Base-by-base conservation (phyloP, 1,284 basidiomycete genomes). In the Ceratobasidium theobromae region DNA sequence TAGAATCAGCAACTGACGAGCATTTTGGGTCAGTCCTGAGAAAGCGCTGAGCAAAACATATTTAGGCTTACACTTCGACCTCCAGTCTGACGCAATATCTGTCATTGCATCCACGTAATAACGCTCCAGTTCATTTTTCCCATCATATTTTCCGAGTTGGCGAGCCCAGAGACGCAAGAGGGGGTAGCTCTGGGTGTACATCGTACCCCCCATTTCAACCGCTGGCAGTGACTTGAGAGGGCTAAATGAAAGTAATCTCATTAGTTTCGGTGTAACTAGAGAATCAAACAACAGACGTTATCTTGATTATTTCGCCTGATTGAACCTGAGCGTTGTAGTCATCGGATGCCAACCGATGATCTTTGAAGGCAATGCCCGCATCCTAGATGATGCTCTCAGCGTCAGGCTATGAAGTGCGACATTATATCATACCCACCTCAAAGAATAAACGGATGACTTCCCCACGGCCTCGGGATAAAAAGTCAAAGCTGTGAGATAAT, bases 331-430 rank as follows among this genome's bases (percentile, higher is more conserved):
- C 33, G 38, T 64, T 64, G 35, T 64, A 64, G 27, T 52, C 60
- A 23, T 53, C 60, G 38, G 52, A 53, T 12, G 23, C 32, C 14
- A 41, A 41, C 11, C 60, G 60, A 16, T 38, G n/a, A 32, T 64
- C 60, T 16, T 64, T 64, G 60, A 64, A 64, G 14, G 60, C 48
- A 5, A 64, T 64, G 21, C 60, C 60, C 9, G 60, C 60, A 43
- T 64, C 60, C 60, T 64, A 30, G 21, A 32, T 3, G 6, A 8
- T 8, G 8, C 35, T 8, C 8, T 9, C 9, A 16, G 2, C 5
- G 27, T 52, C 25, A 52, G 3, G 9, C 3, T 12, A 12, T 27
- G 27, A 12, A 43, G 12, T n/a, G 3, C 30, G 23, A 32, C 16
- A 14, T 14, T 12, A 21, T 21, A 32, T 46, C 16, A 30, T 8